Base-by-base conservation (phyloP, 2,329 filamentous ascomycete species). In the Pseudogymnoascus sp. region DNA sequence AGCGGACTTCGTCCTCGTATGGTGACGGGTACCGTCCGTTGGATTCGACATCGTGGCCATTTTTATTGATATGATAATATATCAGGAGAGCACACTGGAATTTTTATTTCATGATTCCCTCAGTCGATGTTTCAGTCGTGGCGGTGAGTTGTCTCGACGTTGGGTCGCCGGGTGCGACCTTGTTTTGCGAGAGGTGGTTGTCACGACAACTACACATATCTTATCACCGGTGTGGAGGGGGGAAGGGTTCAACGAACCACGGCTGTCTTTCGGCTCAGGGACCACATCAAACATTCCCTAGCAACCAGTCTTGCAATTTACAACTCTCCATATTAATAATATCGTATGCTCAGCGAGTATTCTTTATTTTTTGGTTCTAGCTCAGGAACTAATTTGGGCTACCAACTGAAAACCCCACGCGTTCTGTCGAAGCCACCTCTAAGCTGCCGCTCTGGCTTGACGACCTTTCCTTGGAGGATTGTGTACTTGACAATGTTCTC, bases 401-500 rank as follows among this genome's bases (percentile, higher is more conserved):
- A 97, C 94, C 94, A 99, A 76, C 93, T 97, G 72, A 90, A 83
- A 67, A 96, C 61, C 7, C 90, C 89, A 71, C 79, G 90, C 61
- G 79, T 80, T 50, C 94, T 79, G 78, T 99, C 91, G 75, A 97
- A 99, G 0, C 94, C 94, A 25, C 90, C 94, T 63, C 94, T 78
- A 65, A 99, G 74, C 78, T 97, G 92, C 61, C 81, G 81, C 70
- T 87, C 88, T 1, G 92, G 90, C 79, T 97, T 96, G 59, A 97
- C 85, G 25, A 97, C 85, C 78, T 97, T 97, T 22, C 94, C 94
- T 77, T 96, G 89, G 69, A 97, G 73, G 2, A 99, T 82, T 0
- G 94, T 97, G 72, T 89, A 97, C 70, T 85, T 82, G 43, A 99
- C 84, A 63, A 99, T 84, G 65, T 94, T 95, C 79, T 97, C 92